Percentiles rank a stretch among this genome's conserved stretches.
phyloP scores from a whole-genome alignment of 2,329 filamentous ascomycete species.

The Stagonosporopsis vannaccii region DNA sequence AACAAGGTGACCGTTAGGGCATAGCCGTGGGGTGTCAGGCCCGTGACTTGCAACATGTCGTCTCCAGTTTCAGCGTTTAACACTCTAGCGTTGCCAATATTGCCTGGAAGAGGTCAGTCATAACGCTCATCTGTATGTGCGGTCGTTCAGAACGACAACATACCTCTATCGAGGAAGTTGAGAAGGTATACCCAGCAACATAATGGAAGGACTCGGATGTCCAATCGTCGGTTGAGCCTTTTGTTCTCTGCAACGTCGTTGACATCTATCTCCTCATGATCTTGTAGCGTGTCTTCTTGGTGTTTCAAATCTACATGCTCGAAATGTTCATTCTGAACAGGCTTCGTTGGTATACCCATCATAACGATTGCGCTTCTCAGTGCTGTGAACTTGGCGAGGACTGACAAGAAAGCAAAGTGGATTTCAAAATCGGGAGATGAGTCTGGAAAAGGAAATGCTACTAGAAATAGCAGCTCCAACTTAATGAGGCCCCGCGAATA shows the following conservation, averaged over 20 bases:
- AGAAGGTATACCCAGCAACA: constrained; percentile 71
- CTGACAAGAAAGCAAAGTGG: neutral
- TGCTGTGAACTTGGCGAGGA: neutral
- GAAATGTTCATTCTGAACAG: neutral
- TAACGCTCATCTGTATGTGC: neutral
- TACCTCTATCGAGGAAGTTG: constrained; percentile 62
- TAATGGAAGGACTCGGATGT: constrained; percentile 68
- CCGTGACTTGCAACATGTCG: constrained; percentile 68
- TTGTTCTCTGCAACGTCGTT: constrained; percentile 6
- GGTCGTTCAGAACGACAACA: too few relatives aligned
- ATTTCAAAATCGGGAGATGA: neutral
- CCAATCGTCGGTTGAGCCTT: constrained; percentile 36
- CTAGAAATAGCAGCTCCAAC: neutral
- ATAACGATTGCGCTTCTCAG: neutral
- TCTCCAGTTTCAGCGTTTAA: constrained; percentile 67
- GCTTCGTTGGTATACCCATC: constrained; percentile 2
- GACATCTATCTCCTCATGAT: constrained; percentile 5
- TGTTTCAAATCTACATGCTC: constrained; percentile 3
- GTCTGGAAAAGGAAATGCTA: neutral
- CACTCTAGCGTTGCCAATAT: constrained; percentile 66
- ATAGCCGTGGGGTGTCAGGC: constrained; percentile 67
- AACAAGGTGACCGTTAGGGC: constrained; percentile 40
- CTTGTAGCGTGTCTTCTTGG: neutral
- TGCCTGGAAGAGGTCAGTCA: constrained; percentile 55
- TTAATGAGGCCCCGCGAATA: constrained; percentile 1